These are phyloP conservation scores for Citrullus mucosospermus DNA, from an alignment of 306 rosid species.

Conservation along the genomic window DNA sequence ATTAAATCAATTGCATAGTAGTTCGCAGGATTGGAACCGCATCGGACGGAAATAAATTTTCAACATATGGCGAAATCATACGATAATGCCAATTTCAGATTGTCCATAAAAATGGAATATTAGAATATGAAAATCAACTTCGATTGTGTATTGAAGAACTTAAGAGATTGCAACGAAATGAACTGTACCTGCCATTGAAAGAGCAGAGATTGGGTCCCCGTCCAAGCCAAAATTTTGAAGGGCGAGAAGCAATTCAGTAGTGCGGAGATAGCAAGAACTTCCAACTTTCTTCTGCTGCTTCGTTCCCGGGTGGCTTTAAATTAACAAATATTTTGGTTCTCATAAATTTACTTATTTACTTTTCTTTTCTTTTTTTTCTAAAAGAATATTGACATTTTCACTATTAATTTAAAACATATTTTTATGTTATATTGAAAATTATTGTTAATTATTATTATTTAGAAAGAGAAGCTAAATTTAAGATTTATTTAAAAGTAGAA, in stretches of 20 bases:
- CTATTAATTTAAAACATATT: no score
- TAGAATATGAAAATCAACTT: neutral
- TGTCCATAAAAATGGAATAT: neutral
- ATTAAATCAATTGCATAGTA: neutral
- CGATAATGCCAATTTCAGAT: neutral
- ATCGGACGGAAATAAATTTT: neutral
- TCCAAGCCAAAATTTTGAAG: neutral
- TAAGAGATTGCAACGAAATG: neutral
- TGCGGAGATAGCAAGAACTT: neutral
- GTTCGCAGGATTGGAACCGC: neutral
- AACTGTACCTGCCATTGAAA: constrained; percentile 21
- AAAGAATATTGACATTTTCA: no score
- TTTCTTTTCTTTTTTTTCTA: no score
- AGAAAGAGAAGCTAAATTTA: no score
- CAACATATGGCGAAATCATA: neutral
- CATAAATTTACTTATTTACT: neutral
- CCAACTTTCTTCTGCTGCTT: neutral
- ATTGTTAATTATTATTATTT: no score
- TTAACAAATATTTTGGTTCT: neutral
- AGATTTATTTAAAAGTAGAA: no score
- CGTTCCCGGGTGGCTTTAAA: neutral
- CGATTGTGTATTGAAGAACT: neutral
- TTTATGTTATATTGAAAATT: no score
- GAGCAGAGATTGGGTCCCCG: neutral
- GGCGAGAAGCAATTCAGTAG: neutral